Conservation (phyloP, 1,139 yeast genomes). For the Hemisphaericaspora xylofermentans region DNA sequence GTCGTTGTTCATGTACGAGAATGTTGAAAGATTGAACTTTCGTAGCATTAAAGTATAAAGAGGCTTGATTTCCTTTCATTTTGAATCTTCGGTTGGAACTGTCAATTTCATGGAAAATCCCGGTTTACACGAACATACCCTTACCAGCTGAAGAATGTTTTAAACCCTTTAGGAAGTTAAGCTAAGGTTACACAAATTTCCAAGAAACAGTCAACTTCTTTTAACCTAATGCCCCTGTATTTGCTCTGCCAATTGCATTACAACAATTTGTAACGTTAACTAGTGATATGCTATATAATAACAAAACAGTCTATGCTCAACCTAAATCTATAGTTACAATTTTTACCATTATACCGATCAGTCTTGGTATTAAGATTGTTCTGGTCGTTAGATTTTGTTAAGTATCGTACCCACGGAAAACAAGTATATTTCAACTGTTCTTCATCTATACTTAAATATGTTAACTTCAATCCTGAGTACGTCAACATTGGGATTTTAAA, state of each 20-base stretch:
- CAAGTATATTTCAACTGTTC: conserved; percentile 43
- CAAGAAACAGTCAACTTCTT: no score
- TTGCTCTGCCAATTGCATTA: no score
- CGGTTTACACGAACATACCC: no score
- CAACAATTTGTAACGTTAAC: no score
- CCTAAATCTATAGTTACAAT: conserved; percentile 30
- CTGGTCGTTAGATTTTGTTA: conserved; percentile 27
- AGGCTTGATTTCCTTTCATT: no score
- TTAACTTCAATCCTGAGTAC: conserved; percentile 42
- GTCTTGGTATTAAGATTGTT: conserved; percentile 1
- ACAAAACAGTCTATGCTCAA: conserved; percentile 26
- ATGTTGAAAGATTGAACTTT: background rate
- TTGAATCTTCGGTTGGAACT: no score
- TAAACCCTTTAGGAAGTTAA: no score
- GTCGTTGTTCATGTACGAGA: background rate
- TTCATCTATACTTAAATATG: conserved; percentile 43
- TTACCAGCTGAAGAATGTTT: no score
- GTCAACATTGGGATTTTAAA: conserved; percentile 45
- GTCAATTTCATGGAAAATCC: no score
- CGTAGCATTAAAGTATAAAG: background rate
- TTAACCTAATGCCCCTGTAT: no score
- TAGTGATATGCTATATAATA: conserved; percentile 5
- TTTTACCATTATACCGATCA: conserved; percentile 9
- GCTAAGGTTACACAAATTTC: no score
- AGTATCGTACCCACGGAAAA: conserved; percentile 49